Percentiles rank a stretch among this genome's conserved stretches.
Conservation (phyloP, 371 early-diverging fungal species). For the Mortierella sp. region DNA sequence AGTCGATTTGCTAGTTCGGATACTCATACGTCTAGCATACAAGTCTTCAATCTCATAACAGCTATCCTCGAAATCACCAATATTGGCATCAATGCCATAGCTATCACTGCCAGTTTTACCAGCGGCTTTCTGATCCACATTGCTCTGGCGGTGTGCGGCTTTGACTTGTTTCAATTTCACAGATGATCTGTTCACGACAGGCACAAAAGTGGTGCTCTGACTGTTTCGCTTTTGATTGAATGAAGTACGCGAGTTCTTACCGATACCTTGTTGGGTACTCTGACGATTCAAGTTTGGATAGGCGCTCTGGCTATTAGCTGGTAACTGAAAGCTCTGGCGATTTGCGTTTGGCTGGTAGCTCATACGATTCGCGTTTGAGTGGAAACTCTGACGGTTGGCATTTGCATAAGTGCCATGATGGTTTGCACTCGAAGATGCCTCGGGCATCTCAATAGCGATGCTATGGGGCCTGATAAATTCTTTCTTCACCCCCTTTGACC, state of each 20-base stretch:
- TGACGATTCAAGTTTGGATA: too few relatives aligned
- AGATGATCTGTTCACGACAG: not conserved
- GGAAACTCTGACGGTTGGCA: too few relatives aligned
- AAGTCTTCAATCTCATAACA: conserved; percentile 1
- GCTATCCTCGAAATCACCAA: not conserved
- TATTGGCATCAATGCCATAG: not conserved
- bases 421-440: not conserved
- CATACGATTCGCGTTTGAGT: too few relatives aligned
- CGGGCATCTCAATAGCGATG: not conserved
- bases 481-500: not conserved
- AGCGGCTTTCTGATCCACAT: not conserved
- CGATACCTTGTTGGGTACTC: too few relatives aligned
- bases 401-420: not conserved
- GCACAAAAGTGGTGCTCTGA: too few relatives aligned
- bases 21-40: conserved; percentile 2
- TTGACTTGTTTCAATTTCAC: conserved; percentile 4
- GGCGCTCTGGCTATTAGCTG: too few relatives aligned
- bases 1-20: not conserved
- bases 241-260: too few relatives aligned
- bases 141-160: not conserved
- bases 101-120: not conserved
- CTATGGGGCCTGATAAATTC: not conserved
- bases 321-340: too few relatives aligned
- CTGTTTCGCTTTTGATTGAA: too few relatives aligned
- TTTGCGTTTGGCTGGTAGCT: too few relatives aligned